phyloP scores from a whole-genome alignment of 176 grass and related monocot genomes.

The Rhynchospora tenuis region DNA sequence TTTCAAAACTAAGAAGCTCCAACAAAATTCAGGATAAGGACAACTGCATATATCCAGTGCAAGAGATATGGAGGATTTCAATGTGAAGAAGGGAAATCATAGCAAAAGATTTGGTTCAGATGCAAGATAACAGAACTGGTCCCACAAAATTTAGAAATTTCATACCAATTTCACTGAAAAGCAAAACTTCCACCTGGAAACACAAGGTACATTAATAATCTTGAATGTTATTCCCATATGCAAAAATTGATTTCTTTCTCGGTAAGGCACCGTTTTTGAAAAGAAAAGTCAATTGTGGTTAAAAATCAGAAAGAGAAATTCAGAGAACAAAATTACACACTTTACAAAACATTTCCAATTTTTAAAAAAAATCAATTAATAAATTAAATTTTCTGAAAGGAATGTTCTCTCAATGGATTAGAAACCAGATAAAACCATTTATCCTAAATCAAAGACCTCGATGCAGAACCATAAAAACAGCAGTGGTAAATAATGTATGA shows the following conservation, averaged over 20 bases:
- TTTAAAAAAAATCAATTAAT: not conserved
- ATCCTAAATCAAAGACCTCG: not conserved
- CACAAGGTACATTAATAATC: not conserved
- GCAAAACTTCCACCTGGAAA: not conserved
- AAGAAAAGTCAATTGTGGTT: not conserved
- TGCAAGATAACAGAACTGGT: not conserved
- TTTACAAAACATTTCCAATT: not conserved
- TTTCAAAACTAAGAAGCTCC: not conserved
- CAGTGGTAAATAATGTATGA: not conserved
- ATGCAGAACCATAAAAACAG: not conserved
- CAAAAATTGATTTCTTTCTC: slow-evolving; percentile 11
- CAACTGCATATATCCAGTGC: not conserved
- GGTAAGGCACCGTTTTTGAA: not conserved
- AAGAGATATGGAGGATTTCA: slow-evolving; percentile 4
- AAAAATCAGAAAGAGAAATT: not conserved
- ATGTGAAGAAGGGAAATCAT: slow-evolving; percentile 4
- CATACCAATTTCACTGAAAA: not conserved
- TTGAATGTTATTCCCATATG: not conserved
- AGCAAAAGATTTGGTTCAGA: slow-evolving; percentile 17
- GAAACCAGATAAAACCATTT: not conserved
- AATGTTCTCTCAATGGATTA: not conserved
- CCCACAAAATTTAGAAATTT: not conserved
- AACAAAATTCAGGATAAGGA: slow-evolving; percentile 9
- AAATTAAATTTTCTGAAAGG: not conserved
- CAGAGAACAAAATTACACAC: not conserved